Base-by-base conservation (phyloP, 495 filamentous ascomycete species). In the Glonium stellatum region DNA sequence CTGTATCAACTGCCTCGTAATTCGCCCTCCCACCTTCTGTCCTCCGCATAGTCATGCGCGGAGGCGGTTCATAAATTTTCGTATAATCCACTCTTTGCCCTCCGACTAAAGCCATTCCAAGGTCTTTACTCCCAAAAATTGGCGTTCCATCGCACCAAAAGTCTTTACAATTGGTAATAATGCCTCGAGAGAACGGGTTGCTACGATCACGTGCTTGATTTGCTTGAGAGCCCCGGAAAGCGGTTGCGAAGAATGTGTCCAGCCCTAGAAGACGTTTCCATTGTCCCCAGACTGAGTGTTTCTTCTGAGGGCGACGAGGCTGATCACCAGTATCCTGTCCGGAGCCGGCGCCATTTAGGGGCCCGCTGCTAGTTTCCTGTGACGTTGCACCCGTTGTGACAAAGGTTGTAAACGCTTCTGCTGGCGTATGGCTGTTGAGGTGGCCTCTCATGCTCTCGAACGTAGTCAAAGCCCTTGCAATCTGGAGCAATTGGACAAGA, bases 131-230 rank as follows among this genome's bases (percentile, higher is more conserved):
- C 37, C 88, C 84, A 73, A 97, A 90, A 34, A 95, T 67, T 8
- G 93, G 91, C 18, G 86, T 83, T 0, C 88, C 82, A 69, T 97
- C 93, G 66, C 88, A 90, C 89, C 90, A 98, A 72, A 98, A 98
- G 72, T 98, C 93, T 58, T 84, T 90, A 69, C 92, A 97, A 64
- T 98, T 98, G 35, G 83, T 84, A 27, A 92, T 61, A 15, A 89
- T 70, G 18, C 95, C 93, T 37, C 82, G 80, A 34, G 87, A 92
- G 72, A 90, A 98, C 0, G 89, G 90, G 66, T 98, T 98, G 34
- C 82, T 81, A 25, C 76, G 77, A 19, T 70, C 69, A 15, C 72
- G 67, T 47, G 74, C 73, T 21, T 83, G 77, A 10, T 85, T 86
- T 22, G 84, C 77, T 9, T 84, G 79, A 1, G 90, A 92, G 22